These are phyloP conservation scores for Stachybotrys chlorohalonatus DNA, from an alignment of 2,329 filamentous ascomycete species.

Conservation along the genomic window DNA sequence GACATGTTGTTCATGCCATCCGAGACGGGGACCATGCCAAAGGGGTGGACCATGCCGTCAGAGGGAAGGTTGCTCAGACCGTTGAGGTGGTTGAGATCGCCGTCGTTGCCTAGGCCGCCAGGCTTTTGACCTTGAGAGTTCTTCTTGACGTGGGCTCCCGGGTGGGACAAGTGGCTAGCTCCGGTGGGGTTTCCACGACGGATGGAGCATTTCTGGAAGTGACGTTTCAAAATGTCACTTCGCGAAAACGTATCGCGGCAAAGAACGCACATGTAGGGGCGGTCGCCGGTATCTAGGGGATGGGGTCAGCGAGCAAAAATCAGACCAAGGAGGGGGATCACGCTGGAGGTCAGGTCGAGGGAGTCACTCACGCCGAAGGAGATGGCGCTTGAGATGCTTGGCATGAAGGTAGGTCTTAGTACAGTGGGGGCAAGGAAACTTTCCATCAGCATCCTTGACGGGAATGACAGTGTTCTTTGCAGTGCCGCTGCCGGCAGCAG, in stretches of 20 bases:
- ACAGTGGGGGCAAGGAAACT: slow-evolving; percentile 96
- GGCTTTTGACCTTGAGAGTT: slow-evolving; percentile 51
- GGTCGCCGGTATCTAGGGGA: slow-evolving; percentile 79
- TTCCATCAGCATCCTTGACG: slow-evolving; percentile 92
- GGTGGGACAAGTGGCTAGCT: slow-evolving; percentile 88
- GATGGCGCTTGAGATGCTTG: slow-evolving; percentile 94
- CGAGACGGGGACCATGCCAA: slow-evolving; percentile 45
- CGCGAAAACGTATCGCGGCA: slow-evolving; percentile 97
- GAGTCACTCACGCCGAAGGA: slow-evolving; percentile 77
- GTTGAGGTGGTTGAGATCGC: slow-evolving; percentile 50
- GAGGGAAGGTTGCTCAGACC: slow-evolving; percentile 49
- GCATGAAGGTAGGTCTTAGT: slow-evolving; percentile 97
- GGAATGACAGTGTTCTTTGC: slow-evolving; percentile 78
- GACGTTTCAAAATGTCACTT: slow-evolving; percentile 95
- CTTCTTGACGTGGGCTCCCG: slow-evolving; percentile 82
- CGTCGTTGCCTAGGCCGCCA: slow-evolving; percentile 41
- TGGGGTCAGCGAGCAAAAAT: slow-evolving; percentile 15
- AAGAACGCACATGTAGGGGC: slow-evolving; percentile 95
- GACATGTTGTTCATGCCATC: slow-evolving; percentile 52
- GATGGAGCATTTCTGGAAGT: slow-evolving; percentile 98
- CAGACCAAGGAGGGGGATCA: slow-evolving; percentile 13
- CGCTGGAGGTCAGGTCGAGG: neutral
- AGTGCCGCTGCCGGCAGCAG: slow-evolving; percentile 56
- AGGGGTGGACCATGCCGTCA: slow-evolving; percentile 49
- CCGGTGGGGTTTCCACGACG: slow-evolving; percentile 92